phyloP scores from a whole-genome alignment of 495 filamentous ascomycete species.

The Hamigera avellanea region DNA sequence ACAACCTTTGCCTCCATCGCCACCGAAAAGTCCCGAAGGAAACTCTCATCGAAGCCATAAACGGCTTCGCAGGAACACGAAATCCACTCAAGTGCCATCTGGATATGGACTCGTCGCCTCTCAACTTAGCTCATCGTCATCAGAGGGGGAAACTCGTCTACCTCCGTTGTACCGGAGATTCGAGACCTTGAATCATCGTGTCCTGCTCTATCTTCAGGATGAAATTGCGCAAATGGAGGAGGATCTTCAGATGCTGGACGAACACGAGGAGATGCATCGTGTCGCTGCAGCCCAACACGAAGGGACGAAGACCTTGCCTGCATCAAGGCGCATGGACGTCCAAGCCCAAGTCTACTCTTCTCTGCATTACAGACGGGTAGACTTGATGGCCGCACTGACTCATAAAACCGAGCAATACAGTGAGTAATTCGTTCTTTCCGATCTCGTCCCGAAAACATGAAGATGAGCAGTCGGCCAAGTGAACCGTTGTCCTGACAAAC shows the following conservation, averaged over 20 bases:
- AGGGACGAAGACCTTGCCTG: slow-evolving; percentile 35
- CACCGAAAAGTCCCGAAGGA: slow-evolving; percentile 27
- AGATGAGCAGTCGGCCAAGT: slow-evolving; percentile 3
- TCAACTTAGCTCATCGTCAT: slow-evolving; percentile 37
- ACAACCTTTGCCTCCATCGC: slow-evolving; percentile 23
- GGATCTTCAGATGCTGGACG: slow-evolving; percentile 59
- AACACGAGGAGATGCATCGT: slow-evolving; percentile 56
- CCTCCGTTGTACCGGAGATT: slow-evolving; percentile 79
- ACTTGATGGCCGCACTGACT: slow-evolving; percentile 58
- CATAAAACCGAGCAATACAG: slow-evolving; percentile 78
- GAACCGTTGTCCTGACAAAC: slow-evolving; percentile 2
- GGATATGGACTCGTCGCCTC: slow-evolving; percentile 60
- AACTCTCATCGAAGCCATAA: slow-evolving; percentile 11
- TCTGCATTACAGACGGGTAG: slow-evolving; percentile 59
- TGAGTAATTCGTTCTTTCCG: slow-evolving; percentile 28
- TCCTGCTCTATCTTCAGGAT: slow-evolving; percentile 78
- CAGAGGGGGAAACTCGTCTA: slow-evolving; percentile 25
- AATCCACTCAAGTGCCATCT: slow-evolving; percentile 19
- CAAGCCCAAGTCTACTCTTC: slow-evolving; percentile 50
- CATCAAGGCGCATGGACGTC: slow-evolving; percentile 52
- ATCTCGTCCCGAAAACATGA: background rate
- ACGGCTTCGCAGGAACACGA: slow-evolving; percentile 16
- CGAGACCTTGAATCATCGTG: slow-evolving; percentile 69
- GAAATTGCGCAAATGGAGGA: slow-evolving; percentile 73
- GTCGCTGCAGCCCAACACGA: slow-evolving; percentile 39